These are phyloP conservation scores for Tetragonia tetragonoides DNA, from an alignment of 148 eudicot species.

Conservation along the genomic window DNA sequence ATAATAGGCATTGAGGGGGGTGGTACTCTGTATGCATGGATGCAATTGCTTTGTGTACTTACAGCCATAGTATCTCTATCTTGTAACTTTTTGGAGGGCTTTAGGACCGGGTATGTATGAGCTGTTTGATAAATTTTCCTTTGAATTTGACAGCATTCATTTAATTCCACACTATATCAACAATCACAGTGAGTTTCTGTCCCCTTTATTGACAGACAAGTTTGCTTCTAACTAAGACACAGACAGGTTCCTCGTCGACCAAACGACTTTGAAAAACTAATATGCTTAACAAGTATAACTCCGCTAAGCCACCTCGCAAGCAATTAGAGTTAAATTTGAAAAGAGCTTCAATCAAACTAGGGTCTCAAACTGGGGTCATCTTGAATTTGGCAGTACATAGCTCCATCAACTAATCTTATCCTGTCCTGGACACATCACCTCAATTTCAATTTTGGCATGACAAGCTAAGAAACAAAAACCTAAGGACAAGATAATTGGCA, in stretches of 20 bases:
- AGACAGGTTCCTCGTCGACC: background rate
- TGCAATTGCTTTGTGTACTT: too few relatives aligned
- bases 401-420: background rate
- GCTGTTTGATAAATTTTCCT: background rate
- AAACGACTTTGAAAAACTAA: background rate
- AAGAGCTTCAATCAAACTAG: background rate
- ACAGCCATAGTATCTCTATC: too few relatives aligned
- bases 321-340: background rate
- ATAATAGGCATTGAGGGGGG: too few relatives aligned
- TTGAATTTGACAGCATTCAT: background rate
- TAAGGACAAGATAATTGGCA: background rate
- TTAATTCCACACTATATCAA: background rate
- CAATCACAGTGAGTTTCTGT: background rate
- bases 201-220: background rate
- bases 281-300: background rate
- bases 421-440: background rate
- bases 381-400: background rate
- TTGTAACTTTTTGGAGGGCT: too few relatives aligned
- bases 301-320: background rate
- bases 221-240: background rate
- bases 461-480: background rate
- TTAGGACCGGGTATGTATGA: background rate
- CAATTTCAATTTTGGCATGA: background rate
- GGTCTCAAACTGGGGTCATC: background rate
- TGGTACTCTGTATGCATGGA: too few relatives aligned